Evolutionary conservation across 176 grass and related monocot genomes (phyloP).

Genomic region (Eleusine coracana): DNA sequence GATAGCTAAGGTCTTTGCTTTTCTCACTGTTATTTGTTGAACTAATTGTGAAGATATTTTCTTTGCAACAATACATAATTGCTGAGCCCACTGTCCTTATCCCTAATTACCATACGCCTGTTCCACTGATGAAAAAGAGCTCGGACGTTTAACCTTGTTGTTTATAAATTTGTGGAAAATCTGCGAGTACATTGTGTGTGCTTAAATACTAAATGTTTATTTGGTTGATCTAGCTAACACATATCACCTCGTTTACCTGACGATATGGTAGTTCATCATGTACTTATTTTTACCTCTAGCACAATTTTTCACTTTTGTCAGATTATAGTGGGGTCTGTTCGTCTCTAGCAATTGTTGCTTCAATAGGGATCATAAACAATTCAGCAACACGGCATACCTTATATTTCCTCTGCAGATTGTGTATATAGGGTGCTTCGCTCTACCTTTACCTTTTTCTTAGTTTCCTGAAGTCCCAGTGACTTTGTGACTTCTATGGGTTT

Average conservation of each 20-base stretch:
- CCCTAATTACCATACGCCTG: background rate
- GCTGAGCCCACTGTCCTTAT: background rate
- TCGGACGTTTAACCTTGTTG: background rate
- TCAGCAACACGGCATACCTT: background rate
- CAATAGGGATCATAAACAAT: background rate
- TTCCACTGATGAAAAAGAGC: too few relatives aligned
- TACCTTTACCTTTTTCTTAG: background rate
- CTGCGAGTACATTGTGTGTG: background rate
- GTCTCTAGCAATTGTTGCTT: background rate
- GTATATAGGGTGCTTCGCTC: background rate
- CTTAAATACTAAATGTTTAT: background rate
- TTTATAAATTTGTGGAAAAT: background rate
- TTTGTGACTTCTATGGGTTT: background rate
- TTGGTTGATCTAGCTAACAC: background rate
- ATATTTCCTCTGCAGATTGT: background rate
- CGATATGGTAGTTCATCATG: background rate
- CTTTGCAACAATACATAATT: background rate
- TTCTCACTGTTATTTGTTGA: background rate
- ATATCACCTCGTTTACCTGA: background rate
- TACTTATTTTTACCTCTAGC: background rate
- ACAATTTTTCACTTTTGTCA: background rate
- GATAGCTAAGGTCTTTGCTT: constrained; percentile 80
- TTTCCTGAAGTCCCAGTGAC: too few relatives aligned
- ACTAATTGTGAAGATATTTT: background rate
- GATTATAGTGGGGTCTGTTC: background rate